phyloP scores from a whole-genome alignment of 2,329 filamentous ascomycete genomes.

The Colletotrichum phormii region DNA sequence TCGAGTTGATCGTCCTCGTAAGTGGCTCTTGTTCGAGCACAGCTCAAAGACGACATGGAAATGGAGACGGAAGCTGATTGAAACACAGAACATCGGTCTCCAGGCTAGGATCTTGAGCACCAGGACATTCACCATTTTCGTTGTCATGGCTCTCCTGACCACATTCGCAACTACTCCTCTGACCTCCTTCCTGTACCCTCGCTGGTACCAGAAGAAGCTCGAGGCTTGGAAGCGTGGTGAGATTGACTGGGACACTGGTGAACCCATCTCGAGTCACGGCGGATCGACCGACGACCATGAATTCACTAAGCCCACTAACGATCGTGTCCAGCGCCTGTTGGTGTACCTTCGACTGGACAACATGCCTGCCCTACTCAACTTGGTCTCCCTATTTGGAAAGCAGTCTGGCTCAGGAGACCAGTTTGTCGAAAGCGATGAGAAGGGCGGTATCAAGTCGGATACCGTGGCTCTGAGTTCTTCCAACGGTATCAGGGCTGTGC shows the following conservation, averaged over 20 bases:
- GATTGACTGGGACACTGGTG: conserved; percentile 80
- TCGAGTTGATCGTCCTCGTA: conserved; percentile 94
- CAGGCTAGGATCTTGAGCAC: conserved; percentile 84
- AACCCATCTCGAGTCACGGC: conserved; percentile 46
- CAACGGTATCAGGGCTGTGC: conserved; percentile 58
- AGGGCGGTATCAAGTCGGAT: neutral
- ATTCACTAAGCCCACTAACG: conserved; percentile 59
- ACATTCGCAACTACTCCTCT: conserved; percentile 87
- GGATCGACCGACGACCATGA: conserved; percentile 48
- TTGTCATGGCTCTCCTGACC: conserved; percentile 91
- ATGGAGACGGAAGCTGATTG: neutral
- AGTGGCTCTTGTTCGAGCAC: conserved; percentile 44
- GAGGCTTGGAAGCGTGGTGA: conserved; percentile 78
- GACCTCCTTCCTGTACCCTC: conserved; percentile 79
- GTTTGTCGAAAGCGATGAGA: conserved; percentile 35
- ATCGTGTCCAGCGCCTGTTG: conserved; percentile 73
- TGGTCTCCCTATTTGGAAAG: conserved; percentile 82
- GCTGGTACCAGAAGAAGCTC: conserved; percentile 65
- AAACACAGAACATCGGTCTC: conserved; percentile 72
- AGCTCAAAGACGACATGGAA: neutral
- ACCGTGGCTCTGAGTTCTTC: neutral
- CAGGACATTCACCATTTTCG: conserved; percentile 91
- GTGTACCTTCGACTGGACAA: conserved; percentile 89
- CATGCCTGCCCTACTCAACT: conserved; percentile 82
- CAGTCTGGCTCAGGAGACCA: conserved; percentile 35